Evolutionary conservation across 2,329 filamentous ascomycete species (phyloP).

Genomic region (Alternaria metachromatica): DNA sequence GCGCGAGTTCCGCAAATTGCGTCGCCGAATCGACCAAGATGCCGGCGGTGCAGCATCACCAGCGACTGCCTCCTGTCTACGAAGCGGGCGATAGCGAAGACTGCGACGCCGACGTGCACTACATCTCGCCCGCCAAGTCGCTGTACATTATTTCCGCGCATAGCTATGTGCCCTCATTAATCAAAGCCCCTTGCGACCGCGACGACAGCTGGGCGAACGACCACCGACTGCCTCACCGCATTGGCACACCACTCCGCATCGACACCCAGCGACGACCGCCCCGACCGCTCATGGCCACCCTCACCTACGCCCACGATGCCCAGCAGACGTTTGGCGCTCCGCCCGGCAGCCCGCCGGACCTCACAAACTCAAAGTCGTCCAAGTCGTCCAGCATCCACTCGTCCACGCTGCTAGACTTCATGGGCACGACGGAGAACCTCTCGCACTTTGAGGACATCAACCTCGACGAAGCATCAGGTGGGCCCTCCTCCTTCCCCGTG

Average conservation of each 20-base stretch:
- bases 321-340: conserved; percentile 49
- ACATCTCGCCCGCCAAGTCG: conserved; percentile 27
- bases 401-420: conserved; percentile 71
- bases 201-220: conserved; percentile 30
- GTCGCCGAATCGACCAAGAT: conserved; percentile 25
- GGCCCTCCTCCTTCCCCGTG: conserved; percentile 55
- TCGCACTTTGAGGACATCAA: conserved; percentile 94
- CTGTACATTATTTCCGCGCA: conserved; percentile 47
- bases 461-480: conserved; percentile 67
- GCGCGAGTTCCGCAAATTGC: conserved; percentile 39
- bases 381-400: conserved; percentile 90
- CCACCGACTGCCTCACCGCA: conserved; percentile 30
- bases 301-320: conserved; percentile 37
- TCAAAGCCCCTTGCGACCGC: conserved; percentile 32
- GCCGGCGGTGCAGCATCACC: conserved; percentile 36
- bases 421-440: conserved; percentile 66
- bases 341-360: conserved; percentile 76
- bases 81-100: conserved; percentile 12
- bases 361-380: conserved; percentile 85
- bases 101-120: conserved; percentile 21
- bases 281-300: conserved; percentile 48
- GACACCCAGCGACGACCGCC: conserved; percentile 27
- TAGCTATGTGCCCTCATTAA: conserved; percentile 45
- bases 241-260: conserved; percentile 24
- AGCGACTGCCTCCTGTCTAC: conserved; percentile 20